A percentile compares a stretch with the other conserved stretches of the same genome.
Conservation (phyloP, 352 stramenopile genomes). For the Phytophthora agathidicida region DNA sequence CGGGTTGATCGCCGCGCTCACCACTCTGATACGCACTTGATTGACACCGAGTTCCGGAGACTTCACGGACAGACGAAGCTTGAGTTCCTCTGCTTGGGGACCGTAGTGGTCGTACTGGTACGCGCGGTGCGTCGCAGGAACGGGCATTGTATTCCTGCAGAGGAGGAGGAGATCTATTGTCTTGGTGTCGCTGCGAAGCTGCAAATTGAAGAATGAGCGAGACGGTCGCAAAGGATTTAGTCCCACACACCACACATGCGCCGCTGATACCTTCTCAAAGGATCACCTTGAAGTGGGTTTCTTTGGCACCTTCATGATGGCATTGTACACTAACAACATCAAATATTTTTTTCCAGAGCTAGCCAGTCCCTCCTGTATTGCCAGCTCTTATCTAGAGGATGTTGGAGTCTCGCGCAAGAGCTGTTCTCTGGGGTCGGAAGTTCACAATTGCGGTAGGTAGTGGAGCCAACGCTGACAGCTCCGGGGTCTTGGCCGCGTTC, state of each 20-base stretch:
- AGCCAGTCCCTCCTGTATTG: not conserved
- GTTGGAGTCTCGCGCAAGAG: slow-evolving; percentile 25
- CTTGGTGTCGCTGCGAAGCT: not conserved
- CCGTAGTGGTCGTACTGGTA: slow-evolving; percentile 42
- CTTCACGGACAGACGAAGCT: slow-evolving; percentile 29
- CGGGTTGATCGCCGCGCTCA: slow-evolving; percentile 37
- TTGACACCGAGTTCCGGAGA: slow-evolving; percentile 13
- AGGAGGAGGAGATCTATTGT: not conserved
- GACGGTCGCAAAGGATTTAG: too few relatives aligned
- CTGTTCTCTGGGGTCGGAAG: slow-evolving; percentile 25
- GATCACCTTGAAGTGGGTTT: slow-evolving; percentile 27
- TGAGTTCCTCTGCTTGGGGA: slow-evolving; percentile 24
- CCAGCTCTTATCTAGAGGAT: slow-evolving; percentile 31
- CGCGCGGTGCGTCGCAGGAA: slow-evolving; percentile 37
- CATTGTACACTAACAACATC: not conserved
- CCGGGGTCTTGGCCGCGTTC: slow-evolving; percentile 45
- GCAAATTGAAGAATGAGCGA: slow-evolving; percentile 27
- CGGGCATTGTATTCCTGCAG: slow-evolving; percentile 11
- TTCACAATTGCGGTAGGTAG: slow-evolving; percentile 28
- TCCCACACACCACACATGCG: too few relatives aligned
- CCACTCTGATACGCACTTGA: slow-evolving; percentile 44
- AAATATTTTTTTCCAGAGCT: not conserved
- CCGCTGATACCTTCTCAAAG: too few relatives aligned
- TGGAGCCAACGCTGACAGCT: slow-evolving; percentile 36
- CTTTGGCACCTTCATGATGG: too few relatives aligned